Evolutionary conservation across 1,284 basidiomycete species (phyloP), one percentile per base, ranked within the genome.

Genomic region (Kalmanozyma brasiliensis): DNA sequence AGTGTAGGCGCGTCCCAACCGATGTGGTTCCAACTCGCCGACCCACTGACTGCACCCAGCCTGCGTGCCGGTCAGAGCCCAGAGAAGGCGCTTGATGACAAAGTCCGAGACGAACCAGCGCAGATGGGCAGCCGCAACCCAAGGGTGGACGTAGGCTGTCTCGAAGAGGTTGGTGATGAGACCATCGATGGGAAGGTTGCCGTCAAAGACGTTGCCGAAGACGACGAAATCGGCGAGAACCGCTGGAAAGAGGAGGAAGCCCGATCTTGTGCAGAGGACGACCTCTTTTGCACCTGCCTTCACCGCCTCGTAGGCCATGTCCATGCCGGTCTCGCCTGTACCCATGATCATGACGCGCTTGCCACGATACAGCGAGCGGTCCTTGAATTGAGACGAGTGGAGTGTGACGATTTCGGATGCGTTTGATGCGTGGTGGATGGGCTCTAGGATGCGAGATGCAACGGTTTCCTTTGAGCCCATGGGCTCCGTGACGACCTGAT

Each of bases 31-130:
- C 2, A 89, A 83, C 68, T 88, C 87, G 13, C 88, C 87, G 19
- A 47, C 87, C 87, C 88, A 89, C 84, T 89, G 88, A 69, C 88
- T 88, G 76, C 88, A 89, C 8, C 88, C 88, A 6, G 87, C 87
- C 73, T 85, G 84, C 1, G 87, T 85, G 59, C 88, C 88, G 1
- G 88, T 89, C 51, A 89, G 76, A 32, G 87, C 68, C 87, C 87
- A 89, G 22, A 89, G 77, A 0, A 89, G 83, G 9, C 85, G 83
- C 71, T 88, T 88, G 80, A 89, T 86, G 52, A 89, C 86, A 70
- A 87, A 87, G 77, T 89, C 88, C 23, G 86, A 87, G 24, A 89
- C 83, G 68, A 87, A 88, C 88, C 88, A 89, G 16, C 88, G 85
- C 20, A 89, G 77, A 76, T 87, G 88, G 8, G 84, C 84, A 1